Base-by-base conservation (phyloP, 768 basidiomycete species). In the Porphyrellus cyaneotinctus region DNA sequence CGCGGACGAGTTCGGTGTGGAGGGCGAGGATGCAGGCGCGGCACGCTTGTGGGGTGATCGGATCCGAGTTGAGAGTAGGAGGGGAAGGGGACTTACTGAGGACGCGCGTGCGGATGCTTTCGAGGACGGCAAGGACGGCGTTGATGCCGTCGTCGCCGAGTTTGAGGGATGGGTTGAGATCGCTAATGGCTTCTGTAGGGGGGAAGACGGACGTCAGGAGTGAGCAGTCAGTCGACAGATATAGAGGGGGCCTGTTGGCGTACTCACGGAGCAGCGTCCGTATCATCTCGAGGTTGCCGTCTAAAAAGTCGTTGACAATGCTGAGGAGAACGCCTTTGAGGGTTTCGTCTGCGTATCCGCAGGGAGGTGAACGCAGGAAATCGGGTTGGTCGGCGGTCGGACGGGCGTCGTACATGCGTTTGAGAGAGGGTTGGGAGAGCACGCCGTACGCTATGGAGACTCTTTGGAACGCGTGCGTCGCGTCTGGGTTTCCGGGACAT, bases 211-310 rank as follows among this genome's bases (percentile, higher is more conserved):
- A 45, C 4, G 24, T n/a, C 17, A 26, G 14, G 28, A 10, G 10
- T n/a, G n/a, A 18, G 35, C 3, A 14, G 39, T 22, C 9, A 22
- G 20, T 22, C n/a, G n/a, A n/a, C n/a, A 28, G 26, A 28, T 9
- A 28, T 28, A 31, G 30, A 23, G 28, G 42, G n/a, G 30, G 28
- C 12, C 26, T 2, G 22, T 14, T 0, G 15, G 31, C 17, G 36
- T 14, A 75, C 86, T 47, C 59, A 88, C 88, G 81, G 23, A 93
- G 78, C 20, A 91, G 69, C 1, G 82, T 81, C 50, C 87, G 79
- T 63, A 92, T 84, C 66, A 91, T 82, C 65, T 92, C 88, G n/a
- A 93, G 72, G 69, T 93, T 91, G 7, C 91, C 91, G 49, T 91
- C 87, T 41, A 93, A 68, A 58, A 91, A 88, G 62, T 94, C 91